Conservation (phyloP, 1,284 basidiomycete genomes). For the Malassezia yamatoensis region DNA sequence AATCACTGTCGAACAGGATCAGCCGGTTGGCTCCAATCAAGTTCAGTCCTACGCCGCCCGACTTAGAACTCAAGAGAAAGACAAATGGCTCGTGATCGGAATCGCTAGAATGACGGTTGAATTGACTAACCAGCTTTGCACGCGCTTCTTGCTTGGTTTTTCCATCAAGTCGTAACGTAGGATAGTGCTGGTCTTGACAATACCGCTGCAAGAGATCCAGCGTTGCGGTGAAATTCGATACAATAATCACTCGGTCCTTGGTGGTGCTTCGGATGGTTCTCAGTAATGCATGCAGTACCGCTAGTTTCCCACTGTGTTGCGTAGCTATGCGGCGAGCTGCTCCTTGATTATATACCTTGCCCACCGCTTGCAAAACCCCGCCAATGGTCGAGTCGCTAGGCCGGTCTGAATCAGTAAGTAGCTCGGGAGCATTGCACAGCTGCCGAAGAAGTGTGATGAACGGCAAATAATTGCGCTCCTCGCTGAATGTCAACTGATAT, state of each 20-base stretch:
- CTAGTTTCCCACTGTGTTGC: constrained; percentile 53
- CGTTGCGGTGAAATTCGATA: constrained; percentile 56
- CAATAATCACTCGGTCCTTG: constrained; percentile 56
- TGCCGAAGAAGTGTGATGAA: constrained; percentile 56
- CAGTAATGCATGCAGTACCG: constrained; percentile 65
- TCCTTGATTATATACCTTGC: background rate
- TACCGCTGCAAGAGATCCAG: constrained; percentile 70
- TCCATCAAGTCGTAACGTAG: constrained; percentile 73
- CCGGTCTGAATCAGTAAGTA: constrained; percentile 48
- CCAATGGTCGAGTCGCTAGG: background rate
- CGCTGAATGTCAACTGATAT: constrained; percentile 24
- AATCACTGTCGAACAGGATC: constrained; percentile 76
- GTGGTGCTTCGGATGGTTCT: constrained; percentile 58
- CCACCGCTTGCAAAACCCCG: background rate
- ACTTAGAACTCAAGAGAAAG: constrained; percentile 90
- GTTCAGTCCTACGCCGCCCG: constrained; percentile 96
- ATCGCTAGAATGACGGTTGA: constrained; percentile 24
- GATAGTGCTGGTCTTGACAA: constrained; percentile 9
- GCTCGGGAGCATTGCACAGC: constrained; percentile 82
- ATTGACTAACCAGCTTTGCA: constrained; percentile 31
- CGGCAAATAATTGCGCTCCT: constrained; percentile 28
- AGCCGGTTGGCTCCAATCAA: constrained; percentile 92
- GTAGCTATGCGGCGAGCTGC: background rate
- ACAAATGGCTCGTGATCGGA: constrained; percentile 54
- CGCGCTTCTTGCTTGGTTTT: constrained; percentile 37